Conservation (phyloP, 2,329 filamentous ascomycete genomes). For the Akanthomyces dipterigenus region DNA sequence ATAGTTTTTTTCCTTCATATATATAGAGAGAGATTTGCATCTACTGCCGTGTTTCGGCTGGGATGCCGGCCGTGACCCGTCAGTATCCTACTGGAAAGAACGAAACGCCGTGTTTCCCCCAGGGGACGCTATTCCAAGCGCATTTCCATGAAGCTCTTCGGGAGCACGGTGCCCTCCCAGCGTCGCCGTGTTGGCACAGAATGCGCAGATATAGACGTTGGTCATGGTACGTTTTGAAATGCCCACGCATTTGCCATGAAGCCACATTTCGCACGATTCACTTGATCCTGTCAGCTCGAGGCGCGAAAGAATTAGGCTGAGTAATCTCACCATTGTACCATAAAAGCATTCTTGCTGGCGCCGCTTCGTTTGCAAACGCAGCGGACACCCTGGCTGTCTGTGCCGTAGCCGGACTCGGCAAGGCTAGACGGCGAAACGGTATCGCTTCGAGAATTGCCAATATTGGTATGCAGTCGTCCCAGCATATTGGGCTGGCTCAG, state of each 20-base stretch:
- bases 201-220: constrained; percentile 56
- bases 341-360: constrained; percentile 43
- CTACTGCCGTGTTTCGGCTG: constrained; percentile 14
- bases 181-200: constrained; percentile 54
- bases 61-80: constrained; percentile 1
- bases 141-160: constrained; percentile 32
- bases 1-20: not conserved
- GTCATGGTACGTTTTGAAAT: constrained; percentile 51
- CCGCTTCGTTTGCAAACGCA: constrained; percentile 49
- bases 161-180: constrained; percentile 42
- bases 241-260: constrained; percentile 57
- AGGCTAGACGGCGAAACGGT: constrained; percentile 47
- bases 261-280: constrained; percentile 59
- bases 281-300: constrained; percentile 27
- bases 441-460: constrained; percentile 27
- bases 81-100: constrained; percentile 31
- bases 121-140: constrained; percentile 27
- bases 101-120: constrained; percentile 37
- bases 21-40: constrained; percentile 4
- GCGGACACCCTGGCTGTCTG: constrained; percentile 39
- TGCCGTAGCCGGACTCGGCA: constrained; percentile 39
- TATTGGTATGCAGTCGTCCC: constrained; percentile 29
- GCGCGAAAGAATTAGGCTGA: not conserved
- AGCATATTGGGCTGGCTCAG: constrained; percentile 27
- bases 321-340: constrained; percentile 55